Conservation (phyloP, 768 basidiomycete genomes). For the Russula griseocarnosa region DNA sequence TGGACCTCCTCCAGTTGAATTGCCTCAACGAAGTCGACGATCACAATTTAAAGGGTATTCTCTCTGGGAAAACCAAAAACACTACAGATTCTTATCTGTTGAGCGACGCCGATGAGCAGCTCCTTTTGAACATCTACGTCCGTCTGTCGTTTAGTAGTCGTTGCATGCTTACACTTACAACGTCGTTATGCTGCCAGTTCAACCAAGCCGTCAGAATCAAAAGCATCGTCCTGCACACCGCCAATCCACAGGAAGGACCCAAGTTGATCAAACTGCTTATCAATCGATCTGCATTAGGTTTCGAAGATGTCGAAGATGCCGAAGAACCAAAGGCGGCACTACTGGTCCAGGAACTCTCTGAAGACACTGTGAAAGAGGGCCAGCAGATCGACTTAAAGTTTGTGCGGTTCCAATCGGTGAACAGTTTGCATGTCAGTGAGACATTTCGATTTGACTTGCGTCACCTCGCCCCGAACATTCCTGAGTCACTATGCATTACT, state of each 20-base stretch:
- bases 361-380: conserved; percentile 48
- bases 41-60: conserved; percentile 52
- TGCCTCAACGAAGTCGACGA: conserved; percentile 62
- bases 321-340: conserved; percentile 52
- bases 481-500: not conserved
- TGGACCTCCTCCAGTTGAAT: conserved; percentile 46
- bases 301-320: conserved; percentile 59
- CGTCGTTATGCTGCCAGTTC: conserved; percentile 43
- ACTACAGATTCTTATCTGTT: conserved; percentile 46
- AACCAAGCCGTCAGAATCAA: conserved; percentile 64
- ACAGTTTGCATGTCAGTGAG: conserved; percentile 55
- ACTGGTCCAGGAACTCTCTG: conserved; percentile 45
- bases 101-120: conserved; percentile 71
- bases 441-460: not conserved
- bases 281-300: conserved; percentile 58
- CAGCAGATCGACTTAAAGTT: conserved; percentile 52
- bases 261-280: conserved; percentile 57
- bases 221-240: conserved; percentile 50
- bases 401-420: conserved; percentile 69
- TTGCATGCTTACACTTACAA: no score
- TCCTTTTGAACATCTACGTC: conserved; percentile 64
- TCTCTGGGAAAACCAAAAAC: conserved; percentile 45
- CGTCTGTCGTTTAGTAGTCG: conserved; percentile 40
- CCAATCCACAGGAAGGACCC: conserved; percentile 46
- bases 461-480: not conserved